These are phyloP conservation scores for Thermomyces lanuginosus DNA, from an alignment of 2,329 filamentous ascomycete species.

Conservation along the genomic window DNA sequence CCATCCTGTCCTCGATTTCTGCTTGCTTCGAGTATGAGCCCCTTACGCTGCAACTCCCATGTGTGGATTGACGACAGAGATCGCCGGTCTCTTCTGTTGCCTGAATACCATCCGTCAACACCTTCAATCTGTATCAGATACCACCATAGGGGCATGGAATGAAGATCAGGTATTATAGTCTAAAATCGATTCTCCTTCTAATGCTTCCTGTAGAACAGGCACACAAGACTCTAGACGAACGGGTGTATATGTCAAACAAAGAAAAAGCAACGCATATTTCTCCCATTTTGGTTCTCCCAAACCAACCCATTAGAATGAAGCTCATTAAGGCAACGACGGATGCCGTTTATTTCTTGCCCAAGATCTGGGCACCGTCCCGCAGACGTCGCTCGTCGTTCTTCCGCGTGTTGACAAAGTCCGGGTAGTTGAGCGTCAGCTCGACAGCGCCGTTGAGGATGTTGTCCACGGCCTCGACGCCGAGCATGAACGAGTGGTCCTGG, in stretches of 20 bases:
- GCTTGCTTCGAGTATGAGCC: too few species aligned
- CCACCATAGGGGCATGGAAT: too few species aligned
- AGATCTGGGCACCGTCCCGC: slow-evolving; percentile 44
- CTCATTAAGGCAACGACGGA: neutral
- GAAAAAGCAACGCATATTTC: slow-evolving; percentile 3
- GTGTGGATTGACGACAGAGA: too few species aligned
- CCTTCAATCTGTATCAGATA: too few species aligned
- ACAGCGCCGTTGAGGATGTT: slow-evolving; percentile 76
- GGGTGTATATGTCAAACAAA: slow-evolving; percentile 6
- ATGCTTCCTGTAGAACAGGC: too few species aligned
- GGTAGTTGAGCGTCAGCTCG: slow-evolving; percentile 89
- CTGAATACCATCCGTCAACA: too few species aligned
- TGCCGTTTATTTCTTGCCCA: slow-evolving; percentile 27
- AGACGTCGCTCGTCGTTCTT: slow-evolving; percentile 47
- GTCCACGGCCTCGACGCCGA: slow-evolving; percentile 85
- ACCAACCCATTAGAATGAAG: neutral
- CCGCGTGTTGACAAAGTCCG: slow-evolving; percentile 76
- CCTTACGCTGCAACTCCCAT: too few species aligned
- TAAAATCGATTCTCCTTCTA: too few species aligned
- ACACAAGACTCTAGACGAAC: too few species aligned
- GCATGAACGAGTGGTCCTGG: slow-evolving; percentile 96
- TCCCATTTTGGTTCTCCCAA: slow-evolving; percentile 1
- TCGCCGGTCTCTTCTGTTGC: too few species aligned
- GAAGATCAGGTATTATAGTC: too few species aligned
- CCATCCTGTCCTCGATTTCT: too few species aligned